These are phyloP conservation scores for Carex kokanica DNA, from an alignment of 176 grass and related monocot genomes.

Conservation along the genomic window DNA sequence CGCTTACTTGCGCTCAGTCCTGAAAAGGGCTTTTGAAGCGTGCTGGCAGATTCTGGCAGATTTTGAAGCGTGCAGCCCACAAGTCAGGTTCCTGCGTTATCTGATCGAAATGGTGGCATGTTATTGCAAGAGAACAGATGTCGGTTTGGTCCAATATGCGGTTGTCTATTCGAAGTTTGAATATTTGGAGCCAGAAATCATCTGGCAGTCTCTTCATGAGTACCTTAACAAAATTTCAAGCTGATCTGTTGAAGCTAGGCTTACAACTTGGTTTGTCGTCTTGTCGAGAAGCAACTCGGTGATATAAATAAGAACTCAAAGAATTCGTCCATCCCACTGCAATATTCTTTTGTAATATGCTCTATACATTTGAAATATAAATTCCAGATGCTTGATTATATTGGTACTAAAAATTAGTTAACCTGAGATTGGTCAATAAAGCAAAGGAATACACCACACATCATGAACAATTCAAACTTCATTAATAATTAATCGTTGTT, in stretches of 20 bases:
- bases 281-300: neutral
- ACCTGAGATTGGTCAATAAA: too few species aligned
- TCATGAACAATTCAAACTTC: too few species aligned
- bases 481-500: too few species aligned
- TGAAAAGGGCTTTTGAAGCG: slow-evolving; percentile 13
- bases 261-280: neutral
- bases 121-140: neutral
- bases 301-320: neutral
- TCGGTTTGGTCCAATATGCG: too few species aligned
- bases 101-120: slow-evolving; percentile 19
- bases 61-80: slow-evolving; percentile 15
- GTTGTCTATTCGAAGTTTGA: slow-evolving; percentile 8
- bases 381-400: neutral
- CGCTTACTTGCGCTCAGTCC: neutral
- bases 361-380: neutral
- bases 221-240: neutral
- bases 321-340: neutral
- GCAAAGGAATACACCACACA: too few species aligned
- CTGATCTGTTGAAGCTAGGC: neutral
- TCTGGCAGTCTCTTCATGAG: neutral
- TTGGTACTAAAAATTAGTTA: neutral
- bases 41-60: neutral
- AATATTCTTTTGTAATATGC: neutral
- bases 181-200: slow-evolving; percentile 18
- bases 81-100: neutral